Percentiles rank a stretch among this genome's conserved stretches.
Conservation (phyloP, 163 green algal species). For the Coccomyxa subellipsoidea region DNA sequence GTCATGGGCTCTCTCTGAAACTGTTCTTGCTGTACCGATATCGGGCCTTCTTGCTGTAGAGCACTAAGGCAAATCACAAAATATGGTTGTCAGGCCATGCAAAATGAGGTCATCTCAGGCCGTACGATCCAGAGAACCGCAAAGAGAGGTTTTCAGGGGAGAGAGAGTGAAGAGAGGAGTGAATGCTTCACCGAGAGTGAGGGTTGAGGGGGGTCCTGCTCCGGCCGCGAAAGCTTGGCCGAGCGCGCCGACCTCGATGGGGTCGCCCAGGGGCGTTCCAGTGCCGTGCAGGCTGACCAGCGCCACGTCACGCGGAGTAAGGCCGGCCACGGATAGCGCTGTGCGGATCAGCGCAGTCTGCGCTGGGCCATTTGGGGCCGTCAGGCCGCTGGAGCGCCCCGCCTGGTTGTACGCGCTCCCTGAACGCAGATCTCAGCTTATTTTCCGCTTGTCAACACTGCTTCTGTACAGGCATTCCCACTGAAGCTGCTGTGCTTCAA, state of each 20-base stretch:
- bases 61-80: too few species aligned
- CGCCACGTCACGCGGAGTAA: constrained; percentile 6
- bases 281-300: constrained; percentile 28
- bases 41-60: too few species aligned
- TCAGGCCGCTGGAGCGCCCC: constrained; percentile 76
- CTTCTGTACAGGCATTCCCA: neutral
- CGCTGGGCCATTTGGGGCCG: constrained; percentile 75
- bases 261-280: constrained; percentile 54
- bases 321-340: constrained; percentile 29
- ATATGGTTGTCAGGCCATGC: too few species aligned
- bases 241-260: constrained; percentile 60
- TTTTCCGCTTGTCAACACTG: neutral
- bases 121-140: neutral
- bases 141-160: too few species aligned
- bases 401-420: constrained; percentile 79
- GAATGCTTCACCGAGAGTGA: neutral
- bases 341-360: constrained; percentile 54
- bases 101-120: neutral
- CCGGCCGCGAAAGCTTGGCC: constrained; percentile 4
- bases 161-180: too few species aligned
- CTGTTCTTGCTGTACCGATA: too few species aligned
- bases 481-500: too few species aligned
- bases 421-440: neutral
- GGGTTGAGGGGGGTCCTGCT: constrained; percentile 9
- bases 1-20: too few species aligned